Base-by-base conservation (phyloP, 2,329 filamentous ascomycete genomes). In the Penicillium sp. region DNA sequence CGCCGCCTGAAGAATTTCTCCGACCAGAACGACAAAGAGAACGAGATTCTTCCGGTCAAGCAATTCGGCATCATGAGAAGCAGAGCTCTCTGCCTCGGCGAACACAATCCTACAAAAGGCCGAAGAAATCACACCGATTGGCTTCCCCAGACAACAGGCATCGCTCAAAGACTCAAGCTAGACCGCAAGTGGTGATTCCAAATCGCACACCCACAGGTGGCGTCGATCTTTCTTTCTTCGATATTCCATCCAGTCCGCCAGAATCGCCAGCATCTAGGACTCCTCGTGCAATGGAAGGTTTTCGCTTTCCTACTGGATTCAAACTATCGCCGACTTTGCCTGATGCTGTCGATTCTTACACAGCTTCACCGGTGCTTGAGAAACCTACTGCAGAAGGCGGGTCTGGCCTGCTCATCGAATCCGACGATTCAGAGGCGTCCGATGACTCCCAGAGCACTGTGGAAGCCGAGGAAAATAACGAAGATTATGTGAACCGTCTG, bases 201-300 rank as follows among this genome's bases (percentile, higher is more conserved):
- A 65, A 63, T 34, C 34, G 49, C 24, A 52, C 54, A n/a, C 53
- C 57, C 16, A 45, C 60, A 9, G 50, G 42, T 18, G 36, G 24
- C 16, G 24, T 42, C 6, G 47, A 26, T 5, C n/a, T 26, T 6
- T 61, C 59, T 26, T 51, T 70, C 4, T 70, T 68, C 41, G 67
- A 76, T 52, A 54, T 73, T 23, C 66, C 65, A 6, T 66, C 62
- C 28, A 78, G 75, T 23, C 74, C 76, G 15, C 74, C 75, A 29
- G 64, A 63, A 16, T 74, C 74, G 16, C 70, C 71, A 2, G 49
- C 45, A 6, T 52, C 57, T 36, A 54, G 53, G 21, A 57, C 53
- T 13, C 64, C 58, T 28, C 51, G 54, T 16, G 54, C 44, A 18
- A 53, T 58, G 21, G 60, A 62, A 28, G 64, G 57, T 16, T 75